A percentile compares a stretch with the other conserved stretches of the same genome.
These are phyloP conservation scores for Gossypium longicalyx DNA, from an alignment of 345 rosid species.

Conservation along the genomic window DNA sequence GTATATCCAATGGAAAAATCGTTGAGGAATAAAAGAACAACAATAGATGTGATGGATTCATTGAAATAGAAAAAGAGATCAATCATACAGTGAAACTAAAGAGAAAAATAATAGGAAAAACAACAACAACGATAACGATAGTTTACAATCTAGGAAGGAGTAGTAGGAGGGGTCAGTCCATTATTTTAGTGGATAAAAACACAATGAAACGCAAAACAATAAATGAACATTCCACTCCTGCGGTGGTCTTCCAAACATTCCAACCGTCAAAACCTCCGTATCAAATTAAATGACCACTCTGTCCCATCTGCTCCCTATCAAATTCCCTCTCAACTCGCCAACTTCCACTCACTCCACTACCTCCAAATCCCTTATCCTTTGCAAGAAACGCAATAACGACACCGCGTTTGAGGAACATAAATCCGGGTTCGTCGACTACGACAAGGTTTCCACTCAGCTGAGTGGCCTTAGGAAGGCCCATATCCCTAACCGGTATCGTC, in stretches of 20 bases:
- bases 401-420: conserved; percentile 48
- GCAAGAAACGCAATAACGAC: conserved; percentile 32
- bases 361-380: conserved; percentile 13
- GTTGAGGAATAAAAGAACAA: neutral
- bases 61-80: neutral
- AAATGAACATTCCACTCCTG: no score
- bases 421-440: conserved; percentile 68
- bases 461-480: conserved; percentile 60
- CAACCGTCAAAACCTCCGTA: no score
- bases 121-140: neutral
- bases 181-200: no score
- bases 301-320: conserved; percentile 10
- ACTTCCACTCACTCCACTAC: conserved; percentile 11
- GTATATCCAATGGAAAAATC: conserved; percentile 18
- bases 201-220: no score
- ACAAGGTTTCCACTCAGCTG: conserved; percentile 52
- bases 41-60: neutral
- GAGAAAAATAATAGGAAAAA: neutral
- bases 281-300: conserved; percentile 20
- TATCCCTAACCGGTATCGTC: conserved; percentile 52
- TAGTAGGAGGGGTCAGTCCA: neutral
- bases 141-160: conserved; percentile 15
- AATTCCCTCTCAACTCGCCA: conserved; percentile 12
- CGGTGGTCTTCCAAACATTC: no score
- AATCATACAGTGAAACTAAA: neutral